Conservation (phyloP, 2,329 filamentous ascomycete genomes). For the Didymella exigua region DNA sequence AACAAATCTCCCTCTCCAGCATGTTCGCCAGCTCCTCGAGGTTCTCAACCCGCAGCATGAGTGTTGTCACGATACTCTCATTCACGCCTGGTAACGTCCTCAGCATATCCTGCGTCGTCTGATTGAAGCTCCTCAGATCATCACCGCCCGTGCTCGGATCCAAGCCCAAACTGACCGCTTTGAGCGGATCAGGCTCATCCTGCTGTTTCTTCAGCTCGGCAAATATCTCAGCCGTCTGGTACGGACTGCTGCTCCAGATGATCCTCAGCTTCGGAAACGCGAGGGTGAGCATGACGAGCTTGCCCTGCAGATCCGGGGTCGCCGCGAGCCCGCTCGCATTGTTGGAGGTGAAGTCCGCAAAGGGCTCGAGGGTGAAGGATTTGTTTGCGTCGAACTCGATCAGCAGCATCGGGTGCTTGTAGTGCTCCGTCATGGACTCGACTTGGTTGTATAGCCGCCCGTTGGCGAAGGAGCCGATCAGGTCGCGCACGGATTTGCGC, state of each 20-base stretch:
- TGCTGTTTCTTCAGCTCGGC: conserved; percentile 89
- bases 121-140: conserved; percentile 74
- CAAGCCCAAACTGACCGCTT: conserved; percentile 82
- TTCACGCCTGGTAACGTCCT: conserved; percentile 78
- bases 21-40: conserved; percentile 86
- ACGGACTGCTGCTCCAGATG: conserved; percentile 91
- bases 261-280: conserved; percentile 89
- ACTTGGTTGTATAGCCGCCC: conserved; percentile 90
- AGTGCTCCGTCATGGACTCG: conserved; percentile 93
- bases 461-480: conserved; percentile 90
- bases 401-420: conserved; percentile 85
- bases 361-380: conserved; percentile 83
- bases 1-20: conserved; percentile 72
- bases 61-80: conserved; percentile 73
- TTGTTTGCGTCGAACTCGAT: conserved; percentile 99
- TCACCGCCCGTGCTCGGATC: conserved; percentile 62
- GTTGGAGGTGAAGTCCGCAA: conserved; percentile 51
- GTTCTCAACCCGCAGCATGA: conserved; percentile 76
- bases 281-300: conserved; percentile 88
- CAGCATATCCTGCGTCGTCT: conserved; percentile 89
- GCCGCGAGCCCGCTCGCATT: conserved; percentile 60
- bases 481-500: conserved; percentile 88
- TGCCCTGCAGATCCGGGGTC: conserved; percentile 82
- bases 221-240: conserved; percentile 97
- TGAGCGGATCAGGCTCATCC: conserved; percentile 86